phyloP scores from a whole-genome alignment of 306 rosid species.

The Quercus berberidifolia region DNA sequence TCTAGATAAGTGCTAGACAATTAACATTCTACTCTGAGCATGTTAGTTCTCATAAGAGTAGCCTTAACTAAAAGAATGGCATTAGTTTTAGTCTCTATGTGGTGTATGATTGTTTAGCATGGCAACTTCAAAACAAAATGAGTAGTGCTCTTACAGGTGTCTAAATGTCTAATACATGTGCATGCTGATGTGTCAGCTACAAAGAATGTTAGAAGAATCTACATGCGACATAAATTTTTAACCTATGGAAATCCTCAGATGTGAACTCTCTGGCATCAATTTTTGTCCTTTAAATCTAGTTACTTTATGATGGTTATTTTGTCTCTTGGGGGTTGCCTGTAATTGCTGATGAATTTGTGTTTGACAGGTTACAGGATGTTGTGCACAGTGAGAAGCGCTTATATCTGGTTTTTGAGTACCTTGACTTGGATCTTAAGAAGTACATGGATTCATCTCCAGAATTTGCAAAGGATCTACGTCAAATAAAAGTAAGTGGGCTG shows the following conservation, averaged over 20 bases:
- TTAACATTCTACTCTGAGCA: not conserved
- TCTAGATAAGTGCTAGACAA: not conserved
- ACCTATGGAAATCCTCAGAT: not conserved
- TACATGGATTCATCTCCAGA: conserved; percentile 98
- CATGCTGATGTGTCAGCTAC: not conserved
- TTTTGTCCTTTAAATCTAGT: not conserved
- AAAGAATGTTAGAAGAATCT: not conserved
- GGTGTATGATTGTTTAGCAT: not conserved
- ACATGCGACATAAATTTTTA: not conserved
- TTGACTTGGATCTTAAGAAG: conserved; percentile 96
- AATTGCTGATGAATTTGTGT: conserved; percentile 20
- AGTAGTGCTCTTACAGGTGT: not conserved
- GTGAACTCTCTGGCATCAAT: not conserved
- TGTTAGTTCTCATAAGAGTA: not conserved
- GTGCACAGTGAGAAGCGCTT: conserved; percentile 94
- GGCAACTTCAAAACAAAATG: not conserved
- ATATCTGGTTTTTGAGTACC: conserved; percentile 94
- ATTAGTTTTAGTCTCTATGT: not conserved
- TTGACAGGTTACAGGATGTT: conserved; percentile 84
- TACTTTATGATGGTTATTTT: not conserved
- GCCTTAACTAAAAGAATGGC: not conserved
- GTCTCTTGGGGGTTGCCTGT: conserved; percentile 5
- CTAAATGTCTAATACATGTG: too few species aligned
- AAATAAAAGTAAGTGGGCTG: conserved; percentile 62
- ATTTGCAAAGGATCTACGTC: conserved; percentile 75